These are phyloP conservation scores for Ophiostoma perfectum DNA, from an alignment of 2,329 filamentous ascomycete genomes.

Conservation along the genomic window DNA sequence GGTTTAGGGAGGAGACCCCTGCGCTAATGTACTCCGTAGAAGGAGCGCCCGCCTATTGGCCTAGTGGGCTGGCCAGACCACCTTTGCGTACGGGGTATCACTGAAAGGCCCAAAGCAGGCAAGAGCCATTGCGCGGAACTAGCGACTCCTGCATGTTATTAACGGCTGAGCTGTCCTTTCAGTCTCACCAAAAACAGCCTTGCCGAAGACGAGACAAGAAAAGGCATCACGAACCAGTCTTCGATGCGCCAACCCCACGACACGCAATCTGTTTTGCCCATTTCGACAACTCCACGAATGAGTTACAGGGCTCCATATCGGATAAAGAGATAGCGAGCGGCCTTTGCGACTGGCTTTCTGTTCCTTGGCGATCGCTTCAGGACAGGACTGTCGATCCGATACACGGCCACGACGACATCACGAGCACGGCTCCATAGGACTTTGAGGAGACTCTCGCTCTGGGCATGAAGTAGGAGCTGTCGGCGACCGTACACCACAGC, in stretches of 20 bases:
- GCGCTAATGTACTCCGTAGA: constrained; percentile 6
- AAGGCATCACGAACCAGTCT: not conserved
- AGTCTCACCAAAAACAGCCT: constrained; percentile 3
- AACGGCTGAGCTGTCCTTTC: constrained; percentile 26
- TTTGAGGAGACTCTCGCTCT: not conserved
- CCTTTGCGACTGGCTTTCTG: not conserved
- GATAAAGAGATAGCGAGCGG: not conserved
- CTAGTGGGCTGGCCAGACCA: not conserved
- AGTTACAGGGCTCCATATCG: not conserved
- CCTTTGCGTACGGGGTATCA: not conserved
- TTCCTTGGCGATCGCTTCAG: not conserved
- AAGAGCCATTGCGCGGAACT: not conserved
- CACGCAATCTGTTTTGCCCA: not conserved
- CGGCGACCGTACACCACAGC: not conserved
- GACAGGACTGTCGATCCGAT: not conserved
- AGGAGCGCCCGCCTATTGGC: constrained; percentile 15
- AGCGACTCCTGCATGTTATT: not conserved
- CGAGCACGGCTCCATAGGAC: not conserved
- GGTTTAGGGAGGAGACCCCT: not conserved
- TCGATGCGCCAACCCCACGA: constrained; percentile 6
- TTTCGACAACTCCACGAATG: not conserved
- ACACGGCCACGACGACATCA: not conserved
- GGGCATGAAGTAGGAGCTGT: not conserved
- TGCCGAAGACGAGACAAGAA: not conserved
- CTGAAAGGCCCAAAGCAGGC: constrained; percentile 3